Conservation (phyloP, 495 filamentous ascomycete species). For the Hypoxylon perforatum region DNA sequence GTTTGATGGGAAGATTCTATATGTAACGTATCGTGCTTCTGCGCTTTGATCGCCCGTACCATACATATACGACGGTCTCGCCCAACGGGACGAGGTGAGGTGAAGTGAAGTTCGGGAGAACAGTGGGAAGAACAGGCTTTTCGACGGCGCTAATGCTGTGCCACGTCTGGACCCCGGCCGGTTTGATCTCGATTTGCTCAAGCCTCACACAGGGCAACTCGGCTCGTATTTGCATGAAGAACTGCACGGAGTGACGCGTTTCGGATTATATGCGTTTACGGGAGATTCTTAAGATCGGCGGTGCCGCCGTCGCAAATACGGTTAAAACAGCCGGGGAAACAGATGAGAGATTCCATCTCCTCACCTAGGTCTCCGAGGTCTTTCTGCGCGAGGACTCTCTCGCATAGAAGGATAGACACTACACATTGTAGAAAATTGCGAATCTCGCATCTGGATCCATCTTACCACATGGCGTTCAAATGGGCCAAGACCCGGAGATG, state of each 20-base stretch:
- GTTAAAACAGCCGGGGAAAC: slow-evolving; percentile 17
- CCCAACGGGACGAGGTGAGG: slow-evolving; percentile 9
- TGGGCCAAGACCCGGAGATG: slow-evolving; percentile 23
- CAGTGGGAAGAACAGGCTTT: slow-evolving; percentile 33
- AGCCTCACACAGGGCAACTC: slow-evolving; percentile 24
- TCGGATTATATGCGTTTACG: slow-evolving; percentile 33
- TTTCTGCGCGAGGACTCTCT: too few species aligned
- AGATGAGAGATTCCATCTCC: background rate
- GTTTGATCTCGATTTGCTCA: slow-evolving; percentile 41
- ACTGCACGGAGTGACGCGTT: slow-evolving; percentile 36
- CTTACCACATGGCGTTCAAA: slow-evolving; percentile 20
- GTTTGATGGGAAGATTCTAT: background rate
- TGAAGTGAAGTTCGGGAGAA: slow-evolving; percentile 35
- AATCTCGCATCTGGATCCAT: slow-evolving; percentile 11
- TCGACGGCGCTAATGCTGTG: slow-evolving; percentile 38
- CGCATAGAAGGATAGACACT: background rate
- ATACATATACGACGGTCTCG: background rate
- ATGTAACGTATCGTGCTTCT: slow-evolving; percentile 1
- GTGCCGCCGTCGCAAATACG: slow-evolving; percentile 11
- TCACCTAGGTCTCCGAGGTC: too few species aligned
- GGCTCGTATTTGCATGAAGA: slow-evolving; percentile 44
- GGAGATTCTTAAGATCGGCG: slow-evolving; percentile 35
- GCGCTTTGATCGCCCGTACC: slow-evolving; percentile 12
- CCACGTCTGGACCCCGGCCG: slow-evolving; percentile 31
- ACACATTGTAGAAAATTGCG: background rate